phyloP scores from a whole-genome alignment of 805 yeast species.

The Cyberlindnera saturnus region DNA sequence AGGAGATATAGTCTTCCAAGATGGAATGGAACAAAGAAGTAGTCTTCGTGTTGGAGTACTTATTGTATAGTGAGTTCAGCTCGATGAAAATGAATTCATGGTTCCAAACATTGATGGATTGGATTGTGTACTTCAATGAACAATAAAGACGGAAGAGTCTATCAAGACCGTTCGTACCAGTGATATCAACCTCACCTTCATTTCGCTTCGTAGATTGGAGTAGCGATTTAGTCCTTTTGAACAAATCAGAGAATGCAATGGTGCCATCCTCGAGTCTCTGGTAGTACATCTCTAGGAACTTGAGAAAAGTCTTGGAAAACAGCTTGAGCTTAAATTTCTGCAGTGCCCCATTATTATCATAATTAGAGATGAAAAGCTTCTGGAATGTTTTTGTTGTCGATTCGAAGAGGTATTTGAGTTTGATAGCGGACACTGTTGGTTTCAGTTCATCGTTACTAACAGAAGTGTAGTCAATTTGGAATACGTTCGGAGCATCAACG shows the following conservation, averaged over 20 bases:
- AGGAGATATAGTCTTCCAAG: conserved; percentile 21
- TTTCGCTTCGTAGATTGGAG: conserved; percentile 3
- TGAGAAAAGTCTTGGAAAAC: conserved; percentile 39
- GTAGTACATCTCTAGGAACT: conserved; percentile 33
- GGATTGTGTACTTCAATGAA: conserved; percentile 18
- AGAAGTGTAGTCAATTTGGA: conserved; percentile 41
- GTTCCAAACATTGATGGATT: conserved; percentile 19
- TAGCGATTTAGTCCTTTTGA: conserved; percentile 12
- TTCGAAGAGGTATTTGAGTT: conserved; percentile 37
- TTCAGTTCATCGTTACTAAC: conserved; percentile 25
- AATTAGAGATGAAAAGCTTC: conserved; percentile 19
- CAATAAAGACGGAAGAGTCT: conserved; percentile 23
- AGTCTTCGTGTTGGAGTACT: conserved; percentile 12
- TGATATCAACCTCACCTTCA: conserved; percentile 15
- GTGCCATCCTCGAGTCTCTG: conserved; percentile 25
- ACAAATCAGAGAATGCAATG: conserved; percentile 22
- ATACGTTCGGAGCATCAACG: conserved; percentile 33
- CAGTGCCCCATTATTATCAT: conserved; percentile 30
- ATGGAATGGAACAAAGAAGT: conserved; percentile 26
- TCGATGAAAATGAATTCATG: conserved; percentile 23
- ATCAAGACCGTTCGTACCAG: conserved; percentile 23
- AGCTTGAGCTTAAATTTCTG: conserved; percentile 41
- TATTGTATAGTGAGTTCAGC: conserved; percentile 18
- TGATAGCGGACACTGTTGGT: conserved; percentile 37
- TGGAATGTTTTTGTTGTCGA: conserved; percentile 36